phyloP scores from a whole-genome alignment of 345 rosid species.

The Physaria fendleri region DNA sequence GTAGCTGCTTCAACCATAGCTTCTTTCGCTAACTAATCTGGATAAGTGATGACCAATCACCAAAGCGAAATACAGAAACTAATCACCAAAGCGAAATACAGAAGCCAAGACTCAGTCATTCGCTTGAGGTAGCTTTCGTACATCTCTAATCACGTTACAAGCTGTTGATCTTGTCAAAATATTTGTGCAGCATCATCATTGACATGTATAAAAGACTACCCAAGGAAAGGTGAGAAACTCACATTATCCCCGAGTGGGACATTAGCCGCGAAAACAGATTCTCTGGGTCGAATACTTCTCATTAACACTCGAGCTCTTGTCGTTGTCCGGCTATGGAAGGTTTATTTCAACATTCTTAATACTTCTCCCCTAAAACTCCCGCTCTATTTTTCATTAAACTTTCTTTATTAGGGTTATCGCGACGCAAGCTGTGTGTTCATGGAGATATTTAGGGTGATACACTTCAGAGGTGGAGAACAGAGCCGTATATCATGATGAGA shows the following conservation, averaged over 20 bases:
- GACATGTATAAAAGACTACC: constrained; percentile 93
- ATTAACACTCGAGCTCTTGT: constrained; percentile 94
- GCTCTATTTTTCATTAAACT: neutral
- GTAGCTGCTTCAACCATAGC: constrained; percentile 88
- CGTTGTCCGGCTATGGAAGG: constrained; percentile 97
- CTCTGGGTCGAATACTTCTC: constrained; percentile 92
- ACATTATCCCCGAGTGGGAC: constrained; percentile 93
- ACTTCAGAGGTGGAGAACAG: constrained; percentile 88
- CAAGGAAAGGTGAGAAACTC: constrained; percentile 90
- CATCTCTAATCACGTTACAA: neutral
- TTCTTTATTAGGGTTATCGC: constrained; percentile 70
- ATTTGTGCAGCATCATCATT: constrained; percentile 71
- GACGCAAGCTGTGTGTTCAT: constrained; percentile 89
- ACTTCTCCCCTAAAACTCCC: neutral
- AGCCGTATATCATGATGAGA: constrained; percentile 90
- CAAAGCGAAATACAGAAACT: too few species aligned
- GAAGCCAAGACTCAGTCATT: constrained; percentile 78
- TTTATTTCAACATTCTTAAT: constrained; percentile 17
- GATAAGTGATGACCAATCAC: too few species aligned
- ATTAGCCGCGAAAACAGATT: constrained; percentile 94
- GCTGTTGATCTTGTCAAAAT: constrained; percentile 13
- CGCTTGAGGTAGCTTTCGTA: constrained; percentile 60
- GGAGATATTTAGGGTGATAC: constrained; percentile 95
- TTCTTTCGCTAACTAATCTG: constrained; percentile 83
- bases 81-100: constrained; percentile 41